Base-by-base conservation (phyloP, 805 yeast species). In the Wickerhamiella azymoides region DNA sequence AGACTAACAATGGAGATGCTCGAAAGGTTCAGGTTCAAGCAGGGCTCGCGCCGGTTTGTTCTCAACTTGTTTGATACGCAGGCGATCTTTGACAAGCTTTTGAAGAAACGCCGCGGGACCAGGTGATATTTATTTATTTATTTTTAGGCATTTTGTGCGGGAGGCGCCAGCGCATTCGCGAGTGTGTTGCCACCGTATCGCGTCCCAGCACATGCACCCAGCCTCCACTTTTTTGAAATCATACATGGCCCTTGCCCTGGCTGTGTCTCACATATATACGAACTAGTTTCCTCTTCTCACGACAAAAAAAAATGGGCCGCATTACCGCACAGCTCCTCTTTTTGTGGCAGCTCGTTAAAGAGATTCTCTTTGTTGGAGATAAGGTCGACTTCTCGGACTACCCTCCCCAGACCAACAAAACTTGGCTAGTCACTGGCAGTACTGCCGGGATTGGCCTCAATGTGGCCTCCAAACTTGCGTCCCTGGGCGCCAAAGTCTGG, bases 11-110 rank as follows among this genome's bases (percentile, higher is more conserved):
- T 68, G 62, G 68, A 63, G 46, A 69, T 66, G 54, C 70, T 69
- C 70, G 81, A 68, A 52, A 66, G 60, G 58, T 85, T 63, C 67
- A 71, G 70, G 40, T 82, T 76, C 60, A 73, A 79, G 51, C 76
- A 73, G 44, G 73, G 74, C 3, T 76, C 75, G 16, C 65, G 94
- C 32, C 69, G 75, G 51, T 80, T 77, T 55, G 64, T 85, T 13
- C 71, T 79, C 54, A 88, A 79, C 37, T 63, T 81, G 45, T 74
- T 83, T 52, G 72, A 74, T 45, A 71, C 50, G 18, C 41, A 40
- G n/a, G 30, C 26, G 11, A 46, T 53, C 36, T 27, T 54, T 7
- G 57, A 54, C 41, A 42, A 42, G 18, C 37, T 48, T n/a, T 13
- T 30, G 2, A 30, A 30, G n/a, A 10, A n/a, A n/a, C 33, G 33